Conservation (phyloP, 1,284 basidiomycete species). For the Gomphus bonarii region DNA sequence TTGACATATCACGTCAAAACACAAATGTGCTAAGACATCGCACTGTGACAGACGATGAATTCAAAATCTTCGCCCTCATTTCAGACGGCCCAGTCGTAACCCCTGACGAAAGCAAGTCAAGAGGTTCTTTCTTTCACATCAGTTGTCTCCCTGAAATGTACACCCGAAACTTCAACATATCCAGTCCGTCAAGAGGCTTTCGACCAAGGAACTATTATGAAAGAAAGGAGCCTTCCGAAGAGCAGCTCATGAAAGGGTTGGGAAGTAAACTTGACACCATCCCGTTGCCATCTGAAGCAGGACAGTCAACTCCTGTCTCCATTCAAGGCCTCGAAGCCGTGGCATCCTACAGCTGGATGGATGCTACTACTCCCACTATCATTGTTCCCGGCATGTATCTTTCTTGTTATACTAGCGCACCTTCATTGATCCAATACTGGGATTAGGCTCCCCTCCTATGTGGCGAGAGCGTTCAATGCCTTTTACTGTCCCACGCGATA, state of each 20-base stretch:
- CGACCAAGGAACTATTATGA: background rate
- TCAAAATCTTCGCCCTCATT: no score
- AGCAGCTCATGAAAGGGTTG: background rate
- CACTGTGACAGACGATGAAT: no score
- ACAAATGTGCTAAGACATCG: no score
- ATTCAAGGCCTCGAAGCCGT: constrained; percentile 32
- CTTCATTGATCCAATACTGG: no score
- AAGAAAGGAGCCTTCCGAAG: background rate
- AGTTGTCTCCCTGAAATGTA: no score
- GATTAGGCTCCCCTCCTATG: constrained; percentile 37
- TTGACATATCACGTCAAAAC: no score
- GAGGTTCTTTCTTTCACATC: no score
- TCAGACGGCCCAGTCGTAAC: no score
- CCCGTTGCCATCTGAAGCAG: background rate
- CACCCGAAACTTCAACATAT: no score
- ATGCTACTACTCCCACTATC: constrained; percentile 34
- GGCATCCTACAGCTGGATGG: constrained; percentile 48
- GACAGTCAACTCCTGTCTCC: constrained; percentile 14
- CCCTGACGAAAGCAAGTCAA: no score
- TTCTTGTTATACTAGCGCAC: no score
- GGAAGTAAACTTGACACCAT: background rate
- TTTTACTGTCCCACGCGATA: constrained; percentile 38
- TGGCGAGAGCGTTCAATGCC: constrained; percentile 38
- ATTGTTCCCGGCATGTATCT: constrained; percentile 39
- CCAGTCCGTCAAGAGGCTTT: no score